Evolutionary conservation across 805 yeast species (phyloP), one percentile per base, ranked within the genome.

Genomic region (Alloascoidea hylecoeti): DNA sequence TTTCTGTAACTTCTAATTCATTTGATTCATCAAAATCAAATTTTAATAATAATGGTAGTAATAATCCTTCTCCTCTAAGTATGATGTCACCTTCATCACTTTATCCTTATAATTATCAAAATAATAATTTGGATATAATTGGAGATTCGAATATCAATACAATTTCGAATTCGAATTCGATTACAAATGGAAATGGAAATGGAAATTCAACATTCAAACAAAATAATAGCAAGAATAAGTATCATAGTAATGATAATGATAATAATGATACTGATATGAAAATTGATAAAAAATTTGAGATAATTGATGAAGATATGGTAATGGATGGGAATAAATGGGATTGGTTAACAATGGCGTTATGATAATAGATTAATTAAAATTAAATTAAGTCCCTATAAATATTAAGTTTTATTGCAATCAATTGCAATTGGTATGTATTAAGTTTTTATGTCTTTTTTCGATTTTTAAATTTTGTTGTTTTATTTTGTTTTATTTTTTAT

Each of bases 291-390:
- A 41, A 23, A 16, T 38, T 17, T 37, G 6, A 13, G 15, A 17
- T 39, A 23, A 16, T 30, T n/a, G 39, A 17, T 16, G 17, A 28
- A 16, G 38, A 42, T 15, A 34, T 28, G 15, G 19, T 39, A 28
- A 19, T 34, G 15, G 39, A 35, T 4, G 46, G 50, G 3, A 47
- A 46, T 35, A 56, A 51, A 34, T 51, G 56, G 56, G 56, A 51
- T 17, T 51, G 56, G 56, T 41, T 51, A 34, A 49, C 56, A 5
- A 51, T 51, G 57, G 49, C 57, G 4, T 37, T 51, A 30, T 51
- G 40, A 48, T 9, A 9, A 18, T n/a, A n/a, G n/a, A n/a, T n/a
- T n/a, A n/a, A n/a, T n/a, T n/a, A n/a, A n/a, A n/a, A n/a, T n/a
- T n/a, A n/a, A n/a, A n/a, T n/a, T n/a, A n/a, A n/a, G n/a, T n/a